A percentile compares a stretch with the other conserved stretches of the same genome.
phyloP scores from a whole-genome alignment of 345 rosid species.

The Dipteronia dyeriana region DNA sequence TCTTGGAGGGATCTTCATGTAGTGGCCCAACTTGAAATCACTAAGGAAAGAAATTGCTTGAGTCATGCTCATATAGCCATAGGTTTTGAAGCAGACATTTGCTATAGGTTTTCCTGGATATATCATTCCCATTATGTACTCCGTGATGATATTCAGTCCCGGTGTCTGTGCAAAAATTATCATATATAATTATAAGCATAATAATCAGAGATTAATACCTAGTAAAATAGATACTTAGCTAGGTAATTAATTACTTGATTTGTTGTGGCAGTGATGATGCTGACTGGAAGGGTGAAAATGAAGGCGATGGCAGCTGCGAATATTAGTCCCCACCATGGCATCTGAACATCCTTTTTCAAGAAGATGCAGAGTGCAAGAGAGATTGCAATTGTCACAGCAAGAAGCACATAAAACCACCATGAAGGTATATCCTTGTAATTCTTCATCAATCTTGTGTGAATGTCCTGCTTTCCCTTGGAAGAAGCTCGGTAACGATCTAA shows the following conservation, averaged over 20 bases:
- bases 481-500: slow-evolving; percentile 35
- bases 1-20: slow-evolving; percentile 46
- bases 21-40: slow-evolving; percentile 44
- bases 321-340: slow-evolving; percentile 56
- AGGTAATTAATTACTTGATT: slow-evolving; percentile 39
- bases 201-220: too few species aligned
- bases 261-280: slow-evolving; percentile 51
- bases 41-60: slow-evolving; percentile 39
- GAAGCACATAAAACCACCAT: slow-evolving; percentile 49
- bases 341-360: slow-evolving; percentile 40
- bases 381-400: slow-evolving; percentile 23
- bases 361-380: slow-evolving; percentile 39
- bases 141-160: slow-evolving; percentile 40
- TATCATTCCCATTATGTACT: slow-evolving; percentile 37
- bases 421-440: slow-evolving; percentile 43
- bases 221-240: background rate
- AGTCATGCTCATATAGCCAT: slow-evolving; percentile 45
- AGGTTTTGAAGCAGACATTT: slow-evolving; percentile 42
- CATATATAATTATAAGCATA: background rate
- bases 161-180: slow-evolving; percentile 28
- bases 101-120: slow-evolving; percentile 39
- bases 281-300: slow-evolving; percentile 47
- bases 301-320: slow-evolving; percentile 47
- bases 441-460: slow-evolving; percentile 47
- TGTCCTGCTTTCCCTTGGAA: slow-evolving; percentile 31